A percentile compares a stretch with the other conserved stretches of the same genome.
phyloP scores from a whole-genome alignment of 805 yeast genomes.

The Spathaspora sp. region DNA sequence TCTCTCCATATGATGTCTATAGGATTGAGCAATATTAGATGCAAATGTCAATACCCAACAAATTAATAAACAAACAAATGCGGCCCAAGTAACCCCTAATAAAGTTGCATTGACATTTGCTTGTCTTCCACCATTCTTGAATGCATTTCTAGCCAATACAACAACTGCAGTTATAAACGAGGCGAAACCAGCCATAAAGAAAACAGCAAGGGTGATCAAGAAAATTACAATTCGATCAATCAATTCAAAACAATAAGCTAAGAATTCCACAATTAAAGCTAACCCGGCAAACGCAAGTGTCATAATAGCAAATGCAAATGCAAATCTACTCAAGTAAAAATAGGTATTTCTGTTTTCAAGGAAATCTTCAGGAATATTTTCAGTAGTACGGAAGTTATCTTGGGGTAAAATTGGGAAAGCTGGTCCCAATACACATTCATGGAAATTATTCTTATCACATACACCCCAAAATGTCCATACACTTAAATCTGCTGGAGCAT shows the following conservation, averaged over 20 bases:
- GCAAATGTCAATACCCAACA: conserved; percentile 53
- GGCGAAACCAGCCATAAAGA: conserved; percentile 61
- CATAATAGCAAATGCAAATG: conserved; percentile 59
- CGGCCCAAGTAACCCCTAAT: conserved; percentile 69
- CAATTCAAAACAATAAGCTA: conserved; percentile 53
- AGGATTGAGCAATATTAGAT: conserved; percentile 45
- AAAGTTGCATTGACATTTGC: conserved; percentile 54
- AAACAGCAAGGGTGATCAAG: conserved; percentile 47
- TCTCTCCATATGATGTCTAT: conserved; percentile 46
- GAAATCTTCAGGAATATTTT: conserved; percentile 53
- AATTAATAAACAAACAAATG: conserved; percentile 50
- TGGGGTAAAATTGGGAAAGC: conserved; percentile 86
- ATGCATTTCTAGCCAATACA: conserved; percentile 73
- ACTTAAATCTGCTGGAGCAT: conserved; percentile 52
- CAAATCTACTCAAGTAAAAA: conserved; percentile 63
- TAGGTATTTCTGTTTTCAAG: conserved; percentile 51
- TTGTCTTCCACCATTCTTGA: conserved; percentile 42
- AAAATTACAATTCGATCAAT: conserved; percentile 53
- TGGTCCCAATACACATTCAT: conserved; percentile 51
- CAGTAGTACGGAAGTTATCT: conserved; percentile 58
- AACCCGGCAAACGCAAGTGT: conserved; percentile 62
- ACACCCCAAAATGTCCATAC: conserved; percentile 79
- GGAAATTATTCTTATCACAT: conserved; percentile 57
- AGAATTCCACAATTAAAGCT: conserved; percentile 50
- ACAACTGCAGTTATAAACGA: conserved; percentile 71